Conservation (phyloP, 2,329 filamentous ascomycete genomes). For the Talaromyces albobiverticillius region DNA sequence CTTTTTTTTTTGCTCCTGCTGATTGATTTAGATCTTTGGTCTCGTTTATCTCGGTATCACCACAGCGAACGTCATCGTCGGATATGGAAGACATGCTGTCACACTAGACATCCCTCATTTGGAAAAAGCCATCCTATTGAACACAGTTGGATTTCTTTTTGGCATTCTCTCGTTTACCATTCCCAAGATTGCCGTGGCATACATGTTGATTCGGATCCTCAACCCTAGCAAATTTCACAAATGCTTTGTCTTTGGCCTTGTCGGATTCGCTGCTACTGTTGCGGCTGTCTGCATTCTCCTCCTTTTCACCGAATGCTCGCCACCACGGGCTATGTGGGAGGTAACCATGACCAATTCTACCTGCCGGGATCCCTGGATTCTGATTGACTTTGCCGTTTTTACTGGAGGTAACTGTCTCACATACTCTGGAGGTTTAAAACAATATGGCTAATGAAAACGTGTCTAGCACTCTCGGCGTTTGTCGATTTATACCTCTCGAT, state of each 20-base stretch:
- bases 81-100: constrained; percentile 39
- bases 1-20: neutral
- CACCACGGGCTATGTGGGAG: constrained; percentile 38
- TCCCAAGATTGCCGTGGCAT: constrained; percentile 25
- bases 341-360: constrained; percentile 21
- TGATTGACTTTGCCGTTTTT: constrained; percentile 38
- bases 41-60: constrained; percentile 34
- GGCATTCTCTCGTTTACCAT: constrained; percentile 24
- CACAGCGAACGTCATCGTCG: constrained; percentile 33
- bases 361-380: constrained; percentile 32
- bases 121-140: constrained; percentile 21
- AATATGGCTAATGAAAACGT: neutral
- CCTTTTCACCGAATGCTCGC: constrained; percentile 40
- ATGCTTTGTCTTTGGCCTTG: constrained; percentile 22
- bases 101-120: constrained; percentile 23
- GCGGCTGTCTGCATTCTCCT: constrained; percentile 34
- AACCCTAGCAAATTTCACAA: constrained; percentile 18
- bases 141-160: constrained; percentile 23
- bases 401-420: constrained; percentile 32
- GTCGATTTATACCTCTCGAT: constrained; percentile 28
- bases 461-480: constrained; percentile 24
- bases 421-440: no score
- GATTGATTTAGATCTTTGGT: constrained; percentile 27
- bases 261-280: constrained; percentile 26
- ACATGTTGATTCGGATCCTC: constrained; percentile 22